Evolutionary conservation across 2,329 filamentous ascomycete species (phyloP), one percentile per base, ranked within the genome.

Genomic region (Verruconis gallopava): DNA sequence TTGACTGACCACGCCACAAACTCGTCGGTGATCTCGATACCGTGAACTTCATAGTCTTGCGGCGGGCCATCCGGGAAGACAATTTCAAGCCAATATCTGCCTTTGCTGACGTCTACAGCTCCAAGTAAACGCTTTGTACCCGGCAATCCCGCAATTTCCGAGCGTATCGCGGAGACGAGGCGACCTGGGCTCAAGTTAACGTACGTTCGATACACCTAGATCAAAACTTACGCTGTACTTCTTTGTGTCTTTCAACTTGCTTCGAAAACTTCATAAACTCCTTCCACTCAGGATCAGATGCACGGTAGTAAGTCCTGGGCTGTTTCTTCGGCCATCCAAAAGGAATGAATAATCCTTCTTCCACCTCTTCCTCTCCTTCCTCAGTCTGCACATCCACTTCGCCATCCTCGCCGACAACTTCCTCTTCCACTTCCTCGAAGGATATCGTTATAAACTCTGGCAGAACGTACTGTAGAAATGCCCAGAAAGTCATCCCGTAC

Each of bases 281-380:
- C 50, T 69, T 63, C 69, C 68, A 71, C 48, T 72, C 69, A 3
- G 68, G 67, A 56, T 72, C 69, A n/a, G 61, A 64, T 18, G 64
- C 66, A 49, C 60, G 65, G 54, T 69, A 72, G 44, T 56, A 69
- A 3, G 55, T 59, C 25, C 53, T 50, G 3, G 60, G 62, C 43
- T 59, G 50, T 44, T 61, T 56, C 38, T 54, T 61, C n/a, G 65
- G 57, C 49, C 64, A 62, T 4, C 66, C 65, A 18, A 71, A 55
- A 17, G 69, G 67, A 20, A 72, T 61, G 54, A 72, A 72, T 13
- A 65, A 45, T 53, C 44, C 43, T 21, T 51, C 46, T 17, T 46
- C 46, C 18, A 49, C 49, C 5, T 53, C 50, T 5, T 60, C 58
- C 2, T 55, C 55, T 2, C 54, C 52, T 2, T 55, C 57, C 2